A percentile compares a stretch with the other conserved stretches of the same genome.
phyloP scores from a whole-genome alignment of 371 early-diverging fungal genomes.

The Mucor sp. region DNA sequence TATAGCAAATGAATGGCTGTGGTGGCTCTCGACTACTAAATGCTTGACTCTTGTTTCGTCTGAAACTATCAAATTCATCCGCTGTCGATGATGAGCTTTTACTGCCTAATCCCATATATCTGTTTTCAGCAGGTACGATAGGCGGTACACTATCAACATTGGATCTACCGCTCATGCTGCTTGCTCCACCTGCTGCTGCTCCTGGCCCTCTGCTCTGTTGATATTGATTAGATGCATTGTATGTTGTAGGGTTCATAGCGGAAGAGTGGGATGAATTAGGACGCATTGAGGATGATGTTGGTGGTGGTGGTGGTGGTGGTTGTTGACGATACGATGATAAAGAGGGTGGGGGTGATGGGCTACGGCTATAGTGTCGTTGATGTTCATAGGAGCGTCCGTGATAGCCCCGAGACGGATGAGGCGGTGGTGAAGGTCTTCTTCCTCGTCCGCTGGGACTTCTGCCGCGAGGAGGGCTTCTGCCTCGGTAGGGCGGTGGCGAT shows the following conservation, averaged over 20 bases:
- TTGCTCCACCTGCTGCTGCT: neutral
- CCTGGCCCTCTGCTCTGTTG: neutral
- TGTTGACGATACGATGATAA: neutral
- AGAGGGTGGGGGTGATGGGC: constrained; percentile 10
- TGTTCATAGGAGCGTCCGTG: neutral
- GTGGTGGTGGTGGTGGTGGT: neutral
- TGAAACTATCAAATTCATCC: constrained; percentile 28
- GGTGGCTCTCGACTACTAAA: constrained; percentile 22
- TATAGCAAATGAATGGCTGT: constrained; percentile 26
- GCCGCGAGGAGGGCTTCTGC: constrained; percentile 14
- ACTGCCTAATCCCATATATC: constrained; percentile 20
- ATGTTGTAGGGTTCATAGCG: neutral
- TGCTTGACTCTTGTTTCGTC: constrained; percentile 30
- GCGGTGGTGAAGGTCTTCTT: constrained; percentile 17
- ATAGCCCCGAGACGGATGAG: neutral
- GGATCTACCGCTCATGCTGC: neutral
- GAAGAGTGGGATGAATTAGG: neutral
- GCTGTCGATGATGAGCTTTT: neutral
- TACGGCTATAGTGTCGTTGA: constrained; percentile 7
- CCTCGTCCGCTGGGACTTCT: constrained; percentile 9
- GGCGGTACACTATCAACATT: neutral
- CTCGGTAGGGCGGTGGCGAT: constrained; percentile 6
- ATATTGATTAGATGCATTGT: neutral
- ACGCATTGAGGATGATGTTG: neutral
- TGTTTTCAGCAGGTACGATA: constrained; percentile 9